Conservation (phyloP, 805 yeast genomes). For the Groenewaldozyma tartarivorans region DNA sequence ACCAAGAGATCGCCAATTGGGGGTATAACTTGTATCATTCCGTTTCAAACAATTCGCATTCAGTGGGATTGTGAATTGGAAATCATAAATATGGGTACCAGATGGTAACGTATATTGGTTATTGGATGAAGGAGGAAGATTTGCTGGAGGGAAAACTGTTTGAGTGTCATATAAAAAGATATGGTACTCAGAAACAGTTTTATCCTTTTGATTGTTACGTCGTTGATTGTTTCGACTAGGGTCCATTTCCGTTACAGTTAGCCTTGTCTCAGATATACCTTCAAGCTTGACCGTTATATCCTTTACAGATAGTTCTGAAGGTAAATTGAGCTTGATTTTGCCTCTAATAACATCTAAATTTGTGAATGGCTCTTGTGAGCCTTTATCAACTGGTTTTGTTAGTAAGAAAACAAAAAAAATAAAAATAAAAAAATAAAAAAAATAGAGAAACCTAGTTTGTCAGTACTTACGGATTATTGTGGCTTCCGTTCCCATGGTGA, state of each 20-base stretch:
- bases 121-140: conserved; percentile 13
- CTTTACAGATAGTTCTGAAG: conserved; percentile 20
- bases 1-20: conserved; percentile 4
- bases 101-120: conserved; percentile 25
- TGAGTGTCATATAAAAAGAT: conserved; percentile 22
- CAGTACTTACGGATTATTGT: too few species aligned
- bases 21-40: neutral
- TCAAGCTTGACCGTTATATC: conserved; percentile 24
- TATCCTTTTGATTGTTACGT: conserved; percentile 16
- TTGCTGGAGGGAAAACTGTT: conserved; percentile 30
- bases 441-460: too few species aligned
- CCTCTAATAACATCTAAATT: conserved; percentile 21
- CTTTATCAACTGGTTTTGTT: too few species aligned
- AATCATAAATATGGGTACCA: conserved; percentile 28
- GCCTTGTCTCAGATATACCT: conserved; percentile 21
- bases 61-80: conserved; percentile 26
- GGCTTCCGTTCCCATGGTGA: too few species aligned
- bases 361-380: too few species aligned
- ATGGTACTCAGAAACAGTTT: conserved; percentile 16
- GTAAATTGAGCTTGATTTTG: conserved; percentile 16
- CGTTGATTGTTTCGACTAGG: conserved; percentile 10
- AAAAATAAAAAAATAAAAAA: too few species aligned
- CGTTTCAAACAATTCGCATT: conserved; percentile 9
- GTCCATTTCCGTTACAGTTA: conserved; percentile 16
- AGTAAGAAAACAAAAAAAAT: too few species aligned